These are phyloP conservation scores for Syzygium jambos DNA, from an alignment of 345 rosid genomes.

Conservation along the genomic window DNA sequence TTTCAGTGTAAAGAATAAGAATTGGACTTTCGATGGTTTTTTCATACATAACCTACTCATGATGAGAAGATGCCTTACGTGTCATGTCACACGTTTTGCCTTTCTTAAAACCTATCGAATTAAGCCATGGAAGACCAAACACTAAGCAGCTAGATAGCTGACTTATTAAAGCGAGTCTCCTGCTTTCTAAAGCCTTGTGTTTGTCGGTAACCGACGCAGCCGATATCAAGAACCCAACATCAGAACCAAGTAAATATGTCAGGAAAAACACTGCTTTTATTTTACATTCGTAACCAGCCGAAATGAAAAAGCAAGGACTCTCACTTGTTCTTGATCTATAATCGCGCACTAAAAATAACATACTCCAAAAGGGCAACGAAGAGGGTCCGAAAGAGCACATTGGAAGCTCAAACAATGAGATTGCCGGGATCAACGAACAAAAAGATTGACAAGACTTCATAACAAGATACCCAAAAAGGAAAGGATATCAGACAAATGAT, in stretches of 20 bases:
- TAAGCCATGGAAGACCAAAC: background rate
- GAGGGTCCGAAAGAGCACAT: background rate
- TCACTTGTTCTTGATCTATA: background rate
- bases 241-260: background rate
- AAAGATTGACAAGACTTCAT: background rate
- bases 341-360: background rate
- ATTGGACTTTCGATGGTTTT: background rate
- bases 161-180: background rate
- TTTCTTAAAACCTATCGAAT: background rate
- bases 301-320: background rate
- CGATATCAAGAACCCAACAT: background rate
- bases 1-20: background rate
- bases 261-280: background rate
- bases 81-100: background rate
- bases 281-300: background rate
- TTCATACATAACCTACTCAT: background rate
- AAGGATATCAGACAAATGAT: background rate
- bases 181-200: background rate
- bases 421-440: background rate
- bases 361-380: background rate
- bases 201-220: background rate
- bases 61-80: background rate
- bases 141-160: background rate
- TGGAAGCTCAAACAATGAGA: background rate
- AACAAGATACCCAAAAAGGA: background rate